Base-by-base conservation (phyloP, 108 stramenopile species). In the Tribonema minus region DNA sequence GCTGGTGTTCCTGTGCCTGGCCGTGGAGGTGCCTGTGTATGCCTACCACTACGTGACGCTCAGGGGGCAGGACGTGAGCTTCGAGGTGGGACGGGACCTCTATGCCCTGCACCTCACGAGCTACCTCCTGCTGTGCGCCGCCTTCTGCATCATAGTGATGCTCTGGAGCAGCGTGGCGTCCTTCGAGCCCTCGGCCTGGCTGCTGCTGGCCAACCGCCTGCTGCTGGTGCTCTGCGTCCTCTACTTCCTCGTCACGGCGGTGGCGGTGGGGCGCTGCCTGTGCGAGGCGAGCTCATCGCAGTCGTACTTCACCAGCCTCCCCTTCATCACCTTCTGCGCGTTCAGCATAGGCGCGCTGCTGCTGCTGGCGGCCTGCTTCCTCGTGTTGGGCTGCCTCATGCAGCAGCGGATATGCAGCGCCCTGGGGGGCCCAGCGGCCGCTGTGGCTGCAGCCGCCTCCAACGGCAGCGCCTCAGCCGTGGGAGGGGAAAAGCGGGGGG, bases 81-180 rank as follows among this genome's bases (percentile, higher is more conserved):
- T 68, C 40, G 20, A 59, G 15, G 58, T 32, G 3, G 77, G 68
- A 5, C 60, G 77, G 7, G 23, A 35, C n/a, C 68, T 70, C 58
- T 79, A 79, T 33, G 60, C 68, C 25, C 32, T 79, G 30, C 77
- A 79, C 61, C 71, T 79, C 25, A 37, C 59, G 4, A 79, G 77
- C 68, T 79, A 70, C 68, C 68, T 79, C 27, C 35, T 79, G 59
- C 65, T 79, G 23, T 79, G 64, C 59, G 28, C 3, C 27, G 77
- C 68, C 34, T 79, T 70, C 27, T 79, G 70, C 29, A 59, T 79
- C 25, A 71, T 79, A 0, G 77, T 70, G 2, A 79, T 68, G 58
- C 67, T 79, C n/a, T 79, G 77, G 77, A 79, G 59, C 64, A 59
- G 68, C 68, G 77, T 79, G 29, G 77, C 77, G 0, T 63, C 66